Base-by-base conservation (phyloP, 1,284 basidiomycete genomes). In the Volvariella surrecta region DNA sequence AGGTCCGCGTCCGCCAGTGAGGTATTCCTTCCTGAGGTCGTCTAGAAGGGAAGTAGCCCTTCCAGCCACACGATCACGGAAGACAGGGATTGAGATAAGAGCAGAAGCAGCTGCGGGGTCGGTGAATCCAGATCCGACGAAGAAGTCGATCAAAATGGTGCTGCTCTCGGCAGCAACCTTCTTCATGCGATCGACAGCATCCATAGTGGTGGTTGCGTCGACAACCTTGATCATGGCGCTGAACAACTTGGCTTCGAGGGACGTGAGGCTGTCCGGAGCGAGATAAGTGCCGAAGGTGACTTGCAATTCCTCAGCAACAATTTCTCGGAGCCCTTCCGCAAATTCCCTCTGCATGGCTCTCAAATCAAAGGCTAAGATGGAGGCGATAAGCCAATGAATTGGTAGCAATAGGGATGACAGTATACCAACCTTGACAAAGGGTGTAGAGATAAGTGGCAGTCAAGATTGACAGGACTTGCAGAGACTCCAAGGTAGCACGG, bases 391-490 rank as follows among this genome's bases (percentile, higher is more conserved):
- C 34, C 35, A n/a, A n/a, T n/a, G 19, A 17, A 20, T 35, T 4
- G 6, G 7, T 15, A 15, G 42, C 32, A 34, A 35, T 41, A 42
- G 9, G 17, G n/a, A 37, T 9, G 10, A 37, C 18, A 17, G 7
- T 17, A 32, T n/a, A 34, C 55, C 19, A 49, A 66, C 66, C 67
- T 67, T 89, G 87, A 60, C 84, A 87, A 45, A 84, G 70, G 44
- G 73, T 62, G 58, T 83, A 84, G 39, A 89, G 66, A 56, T 88
- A 87, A n/a, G 80, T 79, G 2, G 86, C 71, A 11, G 74, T 76
- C 48, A 89, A 62, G 43, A 86, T 68, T 7, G 82, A 78, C 22
- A 88, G 67, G 1, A 88, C 79, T 48, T 90, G 84, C 7, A 87
- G 67, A 3, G 87, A 76, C 52, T 73, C 74, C 52, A 87, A 65